phyloP scores from a whole-genome alignment of 495 filamentous ascomycete genomes.

The Hypoxylon trugodes region DNA sequence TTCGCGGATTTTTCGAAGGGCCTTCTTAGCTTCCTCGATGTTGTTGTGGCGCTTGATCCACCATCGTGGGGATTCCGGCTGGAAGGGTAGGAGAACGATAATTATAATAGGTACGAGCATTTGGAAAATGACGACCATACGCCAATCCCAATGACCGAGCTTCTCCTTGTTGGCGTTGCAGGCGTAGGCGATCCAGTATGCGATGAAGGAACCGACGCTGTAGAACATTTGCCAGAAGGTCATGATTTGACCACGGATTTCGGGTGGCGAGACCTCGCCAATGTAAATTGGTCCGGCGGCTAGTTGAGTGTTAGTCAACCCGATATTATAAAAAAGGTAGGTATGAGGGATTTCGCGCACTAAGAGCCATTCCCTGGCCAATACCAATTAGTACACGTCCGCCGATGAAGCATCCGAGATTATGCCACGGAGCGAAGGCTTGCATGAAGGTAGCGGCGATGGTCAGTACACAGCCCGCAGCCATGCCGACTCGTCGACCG shows the following conservation, averaged over 20 bases:
- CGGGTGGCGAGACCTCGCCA: conserved; percentile 64
- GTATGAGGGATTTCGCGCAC: conserved; percentile 46
- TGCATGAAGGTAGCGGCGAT: conserved; percentile 71
- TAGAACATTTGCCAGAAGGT: conserved; percentile 76
- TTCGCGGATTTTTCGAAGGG: conserved; percentile 61
- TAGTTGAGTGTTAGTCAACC: conserved; percentile 17
- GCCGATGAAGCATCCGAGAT: conserved; percentile 66
- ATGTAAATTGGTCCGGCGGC: conserved; percentile 68
- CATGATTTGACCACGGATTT: conserved; percentile 71
- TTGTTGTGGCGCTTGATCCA: conserved; percentile 62
- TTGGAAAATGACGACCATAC: conserved; percentile 70
- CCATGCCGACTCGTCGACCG: conserved; percentile 68
- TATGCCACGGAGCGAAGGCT: conserved; percentile 62
- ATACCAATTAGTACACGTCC: conserved; percentile 70
- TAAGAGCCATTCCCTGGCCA: conserved; percentile 70
- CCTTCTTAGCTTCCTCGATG: conserved; percentile 61
- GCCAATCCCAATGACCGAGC: conserved; percentile 70
- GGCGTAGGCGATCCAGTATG: conserved; percentile 66
- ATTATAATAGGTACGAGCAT: conserved; percentile 64
- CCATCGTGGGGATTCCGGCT: conserved; percentile 69
- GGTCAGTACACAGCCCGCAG: conserved; percentile 62
- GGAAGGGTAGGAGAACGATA: conserved; percentile 60
- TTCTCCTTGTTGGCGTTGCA: conserved; percentile 58
- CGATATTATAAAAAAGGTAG: background rate
- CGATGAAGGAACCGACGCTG: conserved; percentile 69